Evolutionary conservation across 768 basidiomycete species (phyloP).

Genomic region (Russula foetens): DNA sequence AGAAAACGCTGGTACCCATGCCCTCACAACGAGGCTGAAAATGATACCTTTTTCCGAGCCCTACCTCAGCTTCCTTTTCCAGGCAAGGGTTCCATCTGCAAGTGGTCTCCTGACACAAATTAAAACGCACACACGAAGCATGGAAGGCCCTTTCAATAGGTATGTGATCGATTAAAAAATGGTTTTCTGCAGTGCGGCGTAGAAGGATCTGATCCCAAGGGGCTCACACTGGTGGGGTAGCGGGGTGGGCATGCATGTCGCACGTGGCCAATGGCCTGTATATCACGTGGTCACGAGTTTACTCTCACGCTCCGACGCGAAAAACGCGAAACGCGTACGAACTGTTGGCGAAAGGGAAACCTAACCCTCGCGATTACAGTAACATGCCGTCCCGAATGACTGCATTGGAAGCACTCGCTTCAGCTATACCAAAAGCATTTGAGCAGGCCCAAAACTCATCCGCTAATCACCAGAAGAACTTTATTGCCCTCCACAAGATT

Average conservation of each 20-base stretch:
- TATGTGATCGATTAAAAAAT: not conserved
- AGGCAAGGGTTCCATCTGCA: not conserved
- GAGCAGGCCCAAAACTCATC: constrained; percentile 66
- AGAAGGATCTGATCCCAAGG: too few relatives aligned
- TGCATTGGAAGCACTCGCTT: constrained; percentile 25
- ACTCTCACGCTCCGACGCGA: constrained; percentile 1
- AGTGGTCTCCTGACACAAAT: constrained; percentile 8
- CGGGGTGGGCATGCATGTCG: not conserved
- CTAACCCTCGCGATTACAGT: too few relatives aligned
- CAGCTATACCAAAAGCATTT: constrained; percentile 55
- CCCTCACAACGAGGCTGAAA: constrained; percentile 20
- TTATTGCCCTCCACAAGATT: constrained; percentile 72
- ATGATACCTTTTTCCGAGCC: constrained; percentile 7
- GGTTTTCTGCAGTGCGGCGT: not conserved
- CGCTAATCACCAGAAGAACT: constrained; percentile 87
- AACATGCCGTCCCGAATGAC: constrained; percentile 23
- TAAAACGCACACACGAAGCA: not conserved
- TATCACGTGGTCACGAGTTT: not conserved
- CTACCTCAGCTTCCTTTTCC: constrained; percentile 12
- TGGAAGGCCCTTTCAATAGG: not conserved
- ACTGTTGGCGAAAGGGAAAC: too few relatives aligned
- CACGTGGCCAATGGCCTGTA: not conserved
- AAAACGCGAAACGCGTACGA: not conserved
- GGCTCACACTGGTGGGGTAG: too few relatives aligned
- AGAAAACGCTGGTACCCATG: constrained; percentile 20